Base-by-base conservation (phyloP, 371 early-diverging fungal species). In the Mortierella sp. region DNA sequence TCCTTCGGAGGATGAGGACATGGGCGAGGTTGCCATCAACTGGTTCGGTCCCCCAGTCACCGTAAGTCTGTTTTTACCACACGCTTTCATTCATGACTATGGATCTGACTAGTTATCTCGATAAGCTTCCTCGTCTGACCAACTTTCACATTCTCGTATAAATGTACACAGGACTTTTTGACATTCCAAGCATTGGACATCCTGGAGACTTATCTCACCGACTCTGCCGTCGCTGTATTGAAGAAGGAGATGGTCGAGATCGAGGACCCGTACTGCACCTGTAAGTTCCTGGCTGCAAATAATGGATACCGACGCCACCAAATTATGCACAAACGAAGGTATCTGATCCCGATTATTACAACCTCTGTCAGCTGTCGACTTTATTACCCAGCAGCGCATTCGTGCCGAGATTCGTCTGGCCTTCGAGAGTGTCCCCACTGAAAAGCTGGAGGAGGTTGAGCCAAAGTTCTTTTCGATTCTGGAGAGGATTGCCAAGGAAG, bases 1-100 rank as follows among this genome's bases (percentile, higher is more conserved):
- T 83, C 93, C 94, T 3, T 93, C 93, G 48, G 94, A 93, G 72
- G 94, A 94, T 80, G 94, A 94, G 76, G 91, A 91, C 3, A 93
- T 92, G 92, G 94, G 93, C 24, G 90, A 92, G 46, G 87, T 94
- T 0, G 77, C 89, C 8, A 86, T 94, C 77, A 87, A 90, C 31
- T 94, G 94, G 94, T 91, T 91, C 53, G 94, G 94, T 44, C 92
- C 93, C 24, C 83, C 82, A 64, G 88, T 91, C 75, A 88, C 89
- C 74, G 94, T 92, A 91, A 79, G 90, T 37, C 28, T 6, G 13
- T 31, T 19, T 31, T 26, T 9, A 28, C 0, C 11, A n/a, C 28
- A 1, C 19, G 9, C 19, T 10, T 34, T 50, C 5, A 40, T 3
- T 50, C 16, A 28, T 61, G 8, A 5, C 61, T 34, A n/a, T 57